Evolutionary conservation across 331 rosid species (phyloP).

Genomic region (Prunus yedoensis): DNA sequence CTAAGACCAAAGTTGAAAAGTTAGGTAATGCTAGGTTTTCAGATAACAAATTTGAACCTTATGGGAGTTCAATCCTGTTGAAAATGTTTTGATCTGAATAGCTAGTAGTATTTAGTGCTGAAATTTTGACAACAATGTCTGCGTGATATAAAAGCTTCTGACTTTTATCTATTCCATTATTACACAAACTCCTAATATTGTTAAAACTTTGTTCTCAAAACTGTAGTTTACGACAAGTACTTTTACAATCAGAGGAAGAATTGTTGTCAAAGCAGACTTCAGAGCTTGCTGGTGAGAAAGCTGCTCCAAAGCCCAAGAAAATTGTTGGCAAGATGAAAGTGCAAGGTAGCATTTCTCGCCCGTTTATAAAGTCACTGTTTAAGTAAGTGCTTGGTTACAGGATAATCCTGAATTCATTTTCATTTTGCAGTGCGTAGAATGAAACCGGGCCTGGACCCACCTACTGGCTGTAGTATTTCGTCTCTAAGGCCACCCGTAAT

Average conservation of each 20-base stretch:
- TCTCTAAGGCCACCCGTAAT: conserved; percentile 51
- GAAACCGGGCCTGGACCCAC: conserved; percentile 75
- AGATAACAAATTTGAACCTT: not conserved
- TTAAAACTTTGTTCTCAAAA: conserved; percentile 8
- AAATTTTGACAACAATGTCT: not conserved
- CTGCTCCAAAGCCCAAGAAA: conserved; percentile 85
- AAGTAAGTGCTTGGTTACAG: conserved; percentile 19
- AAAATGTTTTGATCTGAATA: not conserved
- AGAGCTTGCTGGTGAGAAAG: conserved; percentile 72
- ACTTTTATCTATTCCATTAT: not conserved
- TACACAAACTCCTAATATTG: not conserved
- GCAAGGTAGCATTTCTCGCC: conserved; percentile 65
- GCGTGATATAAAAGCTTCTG: not conserved
- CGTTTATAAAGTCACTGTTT: conserved; percentile 18
- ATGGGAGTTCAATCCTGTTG: not conserved
- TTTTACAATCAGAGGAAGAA: conserved; percentile 92
- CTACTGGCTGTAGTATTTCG: conserved; percentile 82
- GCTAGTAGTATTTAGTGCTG: not conserved
- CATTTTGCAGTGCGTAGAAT: conserved; percentile 77
- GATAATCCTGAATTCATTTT: conserved; percentile 21
- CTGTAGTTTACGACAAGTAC: conserved; percentile 76
- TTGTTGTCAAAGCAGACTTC: conserved; percentile 70
- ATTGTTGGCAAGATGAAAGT: conserved; percentile 92
- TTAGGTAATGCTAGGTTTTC: not conserved
- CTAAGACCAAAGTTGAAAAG: conserved; percentile 1